Evolutionary conservation across 2,329 filamentous ascomycete genomes (phyloP).

Genomic region (Xenoacremonium recifei): DNA sequence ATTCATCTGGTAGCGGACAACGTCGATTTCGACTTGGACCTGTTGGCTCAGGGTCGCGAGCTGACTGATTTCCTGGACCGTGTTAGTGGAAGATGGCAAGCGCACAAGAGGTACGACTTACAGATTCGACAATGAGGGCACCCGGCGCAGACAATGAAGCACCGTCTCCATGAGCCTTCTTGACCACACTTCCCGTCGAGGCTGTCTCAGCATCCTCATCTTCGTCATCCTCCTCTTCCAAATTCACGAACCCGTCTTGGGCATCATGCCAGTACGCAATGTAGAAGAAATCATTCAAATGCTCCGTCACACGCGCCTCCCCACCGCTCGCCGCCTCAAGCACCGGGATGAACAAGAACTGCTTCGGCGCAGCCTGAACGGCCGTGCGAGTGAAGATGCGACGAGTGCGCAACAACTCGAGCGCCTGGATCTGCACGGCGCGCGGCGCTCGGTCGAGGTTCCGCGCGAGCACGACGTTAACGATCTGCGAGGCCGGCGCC

Average conservation of each 20-base stretch:
- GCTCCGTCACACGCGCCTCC: conserved; percentile 48
- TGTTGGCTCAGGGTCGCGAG: conserved; percentile 58
- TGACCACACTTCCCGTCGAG: conserved; percentile 47
- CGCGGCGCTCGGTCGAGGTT: conserved; percentile 73
- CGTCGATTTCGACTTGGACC: conserved; percentile 70
- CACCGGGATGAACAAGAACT: conserved; percentile 80
- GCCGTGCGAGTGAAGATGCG: conserved; percentile 75
- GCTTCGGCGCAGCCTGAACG: conserved; percentile 70
- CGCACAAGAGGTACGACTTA: conserved; percentile 25
- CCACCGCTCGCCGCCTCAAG: conserved; percentile 50
- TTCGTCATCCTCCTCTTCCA: conserved; percentile 61
- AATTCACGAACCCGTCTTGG: conserved; percentile 69
- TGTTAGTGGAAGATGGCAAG: conserved; percentile 8
- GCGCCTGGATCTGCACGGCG: conserved; percentile 77
- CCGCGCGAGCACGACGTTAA: conserved; percentile 79
- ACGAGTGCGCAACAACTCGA: conserved; percentile 75
- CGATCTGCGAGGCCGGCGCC: conserved; percentile 49
- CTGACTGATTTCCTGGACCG: conserved; percentile 51
- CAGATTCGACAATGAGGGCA: conserved; percentile 41
- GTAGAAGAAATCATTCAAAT: conserved; percentile 80
- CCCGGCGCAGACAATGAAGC: not conserved
- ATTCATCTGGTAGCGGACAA: conserved; percentile 83
- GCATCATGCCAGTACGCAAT: conserved; percentile 82
- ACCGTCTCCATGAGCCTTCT: conserved; percentile 26
- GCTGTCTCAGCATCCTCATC: conserved; percentile 31